Evolutionary conservation across 306 rosid genomes (phyloP).

Genomic region (Vigna nakashimae): DNA sequence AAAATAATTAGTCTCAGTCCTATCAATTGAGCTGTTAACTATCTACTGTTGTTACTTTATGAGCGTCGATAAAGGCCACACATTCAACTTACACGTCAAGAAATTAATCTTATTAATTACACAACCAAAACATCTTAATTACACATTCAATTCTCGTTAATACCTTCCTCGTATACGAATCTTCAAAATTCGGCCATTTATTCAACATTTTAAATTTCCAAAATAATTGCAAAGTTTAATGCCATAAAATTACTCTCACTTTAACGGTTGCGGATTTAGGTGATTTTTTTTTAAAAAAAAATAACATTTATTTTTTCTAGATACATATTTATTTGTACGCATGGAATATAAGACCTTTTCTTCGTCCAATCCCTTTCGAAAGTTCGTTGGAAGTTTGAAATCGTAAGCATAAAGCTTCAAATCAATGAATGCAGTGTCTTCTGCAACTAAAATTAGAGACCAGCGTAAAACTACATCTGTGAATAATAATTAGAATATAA

Average conservation of each 20-base stretch:
- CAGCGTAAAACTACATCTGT: too few relatives aligned
- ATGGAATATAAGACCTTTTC: too few relatives aligned
- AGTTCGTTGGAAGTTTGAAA: too few relatives aligned
- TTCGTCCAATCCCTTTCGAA: too few relatives aligned
- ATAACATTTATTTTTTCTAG: too few relatives aligned
- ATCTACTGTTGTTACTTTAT: background rate
- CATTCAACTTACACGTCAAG: constrained; percentile 14
- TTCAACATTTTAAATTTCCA: background rate
- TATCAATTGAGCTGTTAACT: background rate
- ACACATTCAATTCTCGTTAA: background rate
- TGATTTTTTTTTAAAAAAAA: too few relatives aligned
- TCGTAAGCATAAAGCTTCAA: too few relatives aligned
- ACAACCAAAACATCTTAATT: constrained; percentile 19
- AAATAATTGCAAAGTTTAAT: background rate
- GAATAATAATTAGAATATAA: too few relatives aligned
- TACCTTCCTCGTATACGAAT: background rate
- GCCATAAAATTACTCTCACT: too few relatives aligned
- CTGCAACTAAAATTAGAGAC: too few relatives aligned
- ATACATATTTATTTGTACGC: too few relatives aligned
- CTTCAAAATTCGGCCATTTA: background rate
- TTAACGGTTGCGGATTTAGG: background rate
- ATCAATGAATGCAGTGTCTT: too few relatives aligned
- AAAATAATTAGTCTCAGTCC: background rate
- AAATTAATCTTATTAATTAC: constrained; percentile 26
- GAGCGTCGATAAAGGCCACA: background rate